These are phyloP conservation scores for Metschnikowia proteae DNA, from an alignment of 805 yeast genomes.

Conservation along the genomic window DNA sequence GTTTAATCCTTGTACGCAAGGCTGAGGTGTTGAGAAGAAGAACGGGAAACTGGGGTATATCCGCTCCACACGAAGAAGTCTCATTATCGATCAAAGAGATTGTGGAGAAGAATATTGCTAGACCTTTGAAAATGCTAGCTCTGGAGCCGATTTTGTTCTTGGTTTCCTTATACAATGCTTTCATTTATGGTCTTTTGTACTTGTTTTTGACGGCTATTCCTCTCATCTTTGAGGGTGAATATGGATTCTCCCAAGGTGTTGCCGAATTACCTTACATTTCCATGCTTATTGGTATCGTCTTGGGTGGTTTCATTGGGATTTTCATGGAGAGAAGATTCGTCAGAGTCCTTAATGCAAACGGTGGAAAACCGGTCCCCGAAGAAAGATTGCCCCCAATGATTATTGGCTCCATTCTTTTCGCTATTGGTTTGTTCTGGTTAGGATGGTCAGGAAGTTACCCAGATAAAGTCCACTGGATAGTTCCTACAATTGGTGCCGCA, in stretches of 20 bases:
- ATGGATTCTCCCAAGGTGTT: slow-evolving; percentile 57
- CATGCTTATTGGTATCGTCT: slow-evolving; percentile 61
- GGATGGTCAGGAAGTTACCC: slow-evolving; percentile 21
- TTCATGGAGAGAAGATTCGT: slow-evolving; percentile 53
- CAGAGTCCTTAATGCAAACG: slow-evolving; percentile 31
- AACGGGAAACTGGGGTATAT: slow-evolving; percentile 81
- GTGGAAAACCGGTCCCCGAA: slow-evolving; percentile 21
- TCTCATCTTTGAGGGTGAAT: slow-evolving; percentile 48
- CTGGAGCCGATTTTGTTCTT: slow-evolving; percentile 72
- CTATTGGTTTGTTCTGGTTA: slow-evolving; percentile 20
- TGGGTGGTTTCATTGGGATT: slow-evolving; percentile 54
- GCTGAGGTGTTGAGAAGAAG: slow-evolving; percentile 59
- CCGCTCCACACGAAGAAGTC: slow-evolving; percentile 63
- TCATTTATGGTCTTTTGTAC: slow-evolving; percentile 77
- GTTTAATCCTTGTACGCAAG: slow-evolving; percentile 57
- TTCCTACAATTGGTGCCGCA: slow-evolving; percentile 63
- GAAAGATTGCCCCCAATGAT: slow-evolving; percentile 22
- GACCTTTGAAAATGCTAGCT: slow-evolving; percentile 66
- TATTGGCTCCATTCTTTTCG: slow-evolving; percentile 16
- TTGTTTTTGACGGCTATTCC: slow-evolving; percentile 74
- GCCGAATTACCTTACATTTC: slow-evolving; percentile 79
- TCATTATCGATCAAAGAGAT: slow-evolving; percentile 43
- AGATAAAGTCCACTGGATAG: slow-evolving; percentile 21
- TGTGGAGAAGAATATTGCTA: slow-evolving; percentile 53
- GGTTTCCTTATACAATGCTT: slow-evolving; percentile 67